These are phyloP conservation scores for Tetracladium setigerum DNA, from an alignment of 495 filamentous ascomycete genomes.

Conservation along the genomic window DNA sequence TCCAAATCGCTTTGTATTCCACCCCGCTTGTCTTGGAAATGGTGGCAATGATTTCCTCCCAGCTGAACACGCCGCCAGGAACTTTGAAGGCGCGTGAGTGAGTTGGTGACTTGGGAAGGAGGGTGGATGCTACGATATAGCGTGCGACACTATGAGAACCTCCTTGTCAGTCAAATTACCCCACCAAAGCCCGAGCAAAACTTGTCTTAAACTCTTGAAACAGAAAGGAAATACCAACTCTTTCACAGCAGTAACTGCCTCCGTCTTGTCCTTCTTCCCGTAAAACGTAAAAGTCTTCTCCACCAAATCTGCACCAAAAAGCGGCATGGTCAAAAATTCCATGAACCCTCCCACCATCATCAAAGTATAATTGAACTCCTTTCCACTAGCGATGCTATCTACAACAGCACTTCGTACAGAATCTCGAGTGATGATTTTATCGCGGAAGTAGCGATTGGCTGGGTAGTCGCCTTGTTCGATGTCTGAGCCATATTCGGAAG, in stretches of 20 bases:
- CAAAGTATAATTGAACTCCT: constrained; percentile 6
- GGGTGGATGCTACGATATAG: neutral
- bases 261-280: neutral
- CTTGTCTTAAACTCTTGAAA: no score
- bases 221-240: neutral
- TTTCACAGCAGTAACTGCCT: neutral
- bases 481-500: constrained; percentile 11
- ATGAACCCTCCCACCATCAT: constrained; percentile 7
- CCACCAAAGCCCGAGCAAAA: no score
- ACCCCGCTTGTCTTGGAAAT: neutral
- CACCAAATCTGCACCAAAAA: constrained; percentile 3
- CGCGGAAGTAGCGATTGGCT: constrained; percentile 8
- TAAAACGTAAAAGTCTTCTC: neutral
- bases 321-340: constrained; percentile 1
- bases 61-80: neutral
- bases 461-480: neutral
- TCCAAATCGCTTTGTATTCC: neutral
- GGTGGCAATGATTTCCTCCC: constrained; percentile 1
- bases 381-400: neutral
- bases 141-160: neutral
- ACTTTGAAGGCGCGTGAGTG: neutral
- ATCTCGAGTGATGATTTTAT: constrained; percentile 6
- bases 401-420: no score
- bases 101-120: neutral
- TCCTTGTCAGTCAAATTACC: neutral